Evolutionary conservation across 2,329 filamentous ascomycete species (phyloP).

Genomic region (Aciculosporium take): DNA sequence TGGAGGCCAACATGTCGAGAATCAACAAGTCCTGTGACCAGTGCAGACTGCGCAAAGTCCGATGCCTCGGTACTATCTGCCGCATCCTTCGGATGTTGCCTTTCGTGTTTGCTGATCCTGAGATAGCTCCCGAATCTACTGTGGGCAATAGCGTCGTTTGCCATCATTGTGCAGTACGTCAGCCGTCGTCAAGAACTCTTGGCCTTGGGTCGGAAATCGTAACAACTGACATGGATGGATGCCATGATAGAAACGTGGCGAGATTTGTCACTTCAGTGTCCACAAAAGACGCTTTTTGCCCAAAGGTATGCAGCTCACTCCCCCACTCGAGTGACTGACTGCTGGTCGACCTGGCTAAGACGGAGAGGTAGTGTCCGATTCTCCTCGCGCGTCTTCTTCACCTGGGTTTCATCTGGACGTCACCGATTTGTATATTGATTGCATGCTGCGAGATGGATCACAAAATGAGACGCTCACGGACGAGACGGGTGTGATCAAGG

Average conservation of each 20-base stretch:
- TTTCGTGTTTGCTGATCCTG: neutral
- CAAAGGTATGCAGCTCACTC: neutral
- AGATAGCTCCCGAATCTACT: slow-evolving; percentile 1
- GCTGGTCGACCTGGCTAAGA: neutral
- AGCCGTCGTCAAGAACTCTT: neutral
- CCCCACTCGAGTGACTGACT: neutral
- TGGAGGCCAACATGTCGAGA: slow-evolving; percentile 1
- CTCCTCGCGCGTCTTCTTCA: neutral
- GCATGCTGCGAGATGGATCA: slow-evolving; percentile 1
- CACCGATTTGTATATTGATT: slow-evolving; percentile 2
- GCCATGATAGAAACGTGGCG: neutral
- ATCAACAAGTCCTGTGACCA: slow-evolving; percentile 11
- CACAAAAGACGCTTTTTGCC: slow-evolving; percentile 3
- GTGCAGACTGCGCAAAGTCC: slow-evolving; percentile 12
- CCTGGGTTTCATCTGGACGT: neutral
- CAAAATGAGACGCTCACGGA: slow-evolving; percentile 1
- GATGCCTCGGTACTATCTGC: slow-evolving; percentile 9
- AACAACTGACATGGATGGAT: neutral
- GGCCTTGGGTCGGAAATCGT: neutral
- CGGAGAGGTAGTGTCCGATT: neutral
- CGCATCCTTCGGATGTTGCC: neutral
- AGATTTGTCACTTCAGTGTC: slow-evolving; percentile 3
- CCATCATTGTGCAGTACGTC: slow-evolving; percentile 4
- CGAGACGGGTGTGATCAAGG: slow-evolving; percentile 3
- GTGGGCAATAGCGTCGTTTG: neutral